Conservation (phyloP, 306 rosid genomes). For the Macrotyloma uniflorum region DNA sequence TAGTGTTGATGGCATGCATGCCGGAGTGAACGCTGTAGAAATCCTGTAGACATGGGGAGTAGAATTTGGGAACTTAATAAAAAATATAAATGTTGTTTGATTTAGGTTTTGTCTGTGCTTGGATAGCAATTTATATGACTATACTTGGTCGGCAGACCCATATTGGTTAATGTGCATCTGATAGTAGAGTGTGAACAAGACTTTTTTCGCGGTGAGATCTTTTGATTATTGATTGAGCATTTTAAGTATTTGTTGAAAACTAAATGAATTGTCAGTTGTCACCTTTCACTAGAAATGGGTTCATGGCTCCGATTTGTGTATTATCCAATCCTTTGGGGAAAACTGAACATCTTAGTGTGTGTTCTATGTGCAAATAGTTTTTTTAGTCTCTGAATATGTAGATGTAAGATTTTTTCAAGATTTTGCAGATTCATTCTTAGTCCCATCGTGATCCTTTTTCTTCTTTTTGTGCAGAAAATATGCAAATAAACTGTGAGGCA, state of each 20-base stretch:
- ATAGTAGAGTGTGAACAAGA: not conserved
- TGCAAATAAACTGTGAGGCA: slow-evolving; percentile 84
- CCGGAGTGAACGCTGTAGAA: not conserved
- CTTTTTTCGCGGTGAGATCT: slow-evolving; percentile 5
- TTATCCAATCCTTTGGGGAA: slow-evolving; percentile 10
- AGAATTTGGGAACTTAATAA: not conserved
- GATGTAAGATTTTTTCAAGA: not conserved
- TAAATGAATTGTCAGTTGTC: slow-evolving; percentile 10
- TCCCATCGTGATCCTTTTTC: slow-evolving; percentile 31
- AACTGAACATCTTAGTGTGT: not conserved
- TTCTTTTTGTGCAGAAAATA: slow-evolving; percentile 64
- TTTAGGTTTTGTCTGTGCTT: not conserved
- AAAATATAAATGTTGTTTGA: slow-evolving; percentile 2
- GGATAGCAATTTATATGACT: not conserved
- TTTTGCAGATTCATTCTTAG: slow-evolving; percentile 1
- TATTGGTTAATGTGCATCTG: not conserved
- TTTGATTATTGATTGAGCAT: slow-evolving; percentile 12
- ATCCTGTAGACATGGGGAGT: not conserved
- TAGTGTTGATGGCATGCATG: not conserved
- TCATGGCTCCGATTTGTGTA: slow-evolving; percentile 9
- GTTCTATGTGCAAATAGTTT: slow-evolving; percentile 9
- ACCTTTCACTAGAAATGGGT: slow-evolving; percentile 13
- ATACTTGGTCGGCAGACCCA: not conserved
- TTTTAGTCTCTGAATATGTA: slow-evolving; percentile 20
- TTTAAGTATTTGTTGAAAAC: slow-evolving; percentile 27